Conservation (phyloP, 2,329 filamentous ascomycete genomes). For the Penicillium sp. region DNA sequence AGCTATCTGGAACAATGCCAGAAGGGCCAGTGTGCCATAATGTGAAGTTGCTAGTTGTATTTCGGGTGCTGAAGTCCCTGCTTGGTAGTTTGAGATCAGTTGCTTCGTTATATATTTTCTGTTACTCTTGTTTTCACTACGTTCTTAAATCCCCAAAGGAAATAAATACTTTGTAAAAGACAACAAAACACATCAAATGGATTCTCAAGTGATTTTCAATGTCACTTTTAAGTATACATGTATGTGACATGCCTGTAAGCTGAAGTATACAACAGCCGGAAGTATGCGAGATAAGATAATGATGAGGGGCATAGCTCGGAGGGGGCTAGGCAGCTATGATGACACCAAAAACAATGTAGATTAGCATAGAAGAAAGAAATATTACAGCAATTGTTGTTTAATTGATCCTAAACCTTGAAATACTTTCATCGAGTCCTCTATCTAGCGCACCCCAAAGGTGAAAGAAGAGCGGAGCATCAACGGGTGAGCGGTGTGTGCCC, state of each 20-base stretch:
- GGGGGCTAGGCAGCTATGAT: constrained; percentile 3
- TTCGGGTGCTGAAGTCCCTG: not conserved
- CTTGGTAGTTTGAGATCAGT: not conserved
- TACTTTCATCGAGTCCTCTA: not conserved
- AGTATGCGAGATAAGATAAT: constrained; percentile 26
- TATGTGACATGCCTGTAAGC: constrained; percentile 10
- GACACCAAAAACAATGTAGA: constrained; percentile 1
- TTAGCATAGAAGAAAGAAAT: not conserved
- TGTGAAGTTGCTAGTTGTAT: constrained; percentile 38
- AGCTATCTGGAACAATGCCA: constrained; percentile 69
- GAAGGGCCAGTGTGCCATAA: constrained; percentile 49
- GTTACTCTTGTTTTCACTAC: not conserved
- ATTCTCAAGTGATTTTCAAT: not conserved
- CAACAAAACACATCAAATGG: not conserved
- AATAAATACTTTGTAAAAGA: not conserved
- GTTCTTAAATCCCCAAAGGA: not conserved
- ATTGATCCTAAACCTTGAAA: not conserved
- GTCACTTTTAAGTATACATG: not conserved
- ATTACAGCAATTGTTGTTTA: not conserved
- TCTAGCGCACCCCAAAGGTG: not conserved
- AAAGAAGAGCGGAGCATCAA: constrained; percentile 9
- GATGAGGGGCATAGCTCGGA: constrained; percentile 21
- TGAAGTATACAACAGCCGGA: not conserved
- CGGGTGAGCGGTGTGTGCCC: constrained; percentile 22
- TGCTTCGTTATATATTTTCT: not conserved